Conservation (phyloP, 1,139 yeast species). For the Saccharomyces hybrid region DNA sequence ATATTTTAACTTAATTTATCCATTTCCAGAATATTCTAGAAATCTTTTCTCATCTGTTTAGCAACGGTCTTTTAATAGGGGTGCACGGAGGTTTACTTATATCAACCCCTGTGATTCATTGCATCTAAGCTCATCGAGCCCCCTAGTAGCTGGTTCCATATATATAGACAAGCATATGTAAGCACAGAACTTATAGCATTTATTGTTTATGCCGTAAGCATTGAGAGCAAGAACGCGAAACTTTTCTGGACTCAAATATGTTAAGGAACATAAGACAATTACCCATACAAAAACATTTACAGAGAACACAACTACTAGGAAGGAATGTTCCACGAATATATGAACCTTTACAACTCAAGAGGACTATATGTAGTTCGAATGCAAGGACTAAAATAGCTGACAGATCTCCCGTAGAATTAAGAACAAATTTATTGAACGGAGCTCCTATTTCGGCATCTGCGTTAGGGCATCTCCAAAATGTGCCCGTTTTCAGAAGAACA, state of each 20-base stretch:
- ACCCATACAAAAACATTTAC: background rate
- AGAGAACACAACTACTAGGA: background rate
- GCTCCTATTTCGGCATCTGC: background rate
- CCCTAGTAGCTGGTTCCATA: background rate
- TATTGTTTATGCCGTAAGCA: background rate
- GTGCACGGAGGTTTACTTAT: background rate
- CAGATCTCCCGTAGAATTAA: background rate
- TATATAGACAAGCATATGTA: background rate
- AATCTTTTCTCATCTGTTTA: background rate
- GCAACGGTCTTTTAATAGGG: background rate
- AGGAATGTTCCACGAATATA: background rate
- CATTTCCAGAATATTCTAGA: background rate
- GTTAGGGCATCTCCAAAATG: background rate
- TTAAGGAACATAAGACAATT: background rate
- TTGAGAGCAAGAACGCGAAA: background rate
- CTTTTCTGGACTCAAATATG: background rate
- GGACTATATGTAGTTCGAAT: background rate
- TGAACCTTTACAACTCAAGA: background rate
- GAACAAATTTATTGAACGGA: background rate
- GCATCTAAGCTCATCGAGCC: background rate
- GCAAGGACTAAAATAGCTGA: background rate
- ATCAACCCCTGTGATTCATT: background rate
- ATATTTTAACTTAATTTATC: background rate
- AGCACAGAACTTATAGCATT: background rate
- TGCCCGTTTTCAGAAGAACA: constrained; percentile 4